Evolutionary conservation across 257 asterid species (phyloP).

Genomic region (Verbascum thapsus): DNA sequence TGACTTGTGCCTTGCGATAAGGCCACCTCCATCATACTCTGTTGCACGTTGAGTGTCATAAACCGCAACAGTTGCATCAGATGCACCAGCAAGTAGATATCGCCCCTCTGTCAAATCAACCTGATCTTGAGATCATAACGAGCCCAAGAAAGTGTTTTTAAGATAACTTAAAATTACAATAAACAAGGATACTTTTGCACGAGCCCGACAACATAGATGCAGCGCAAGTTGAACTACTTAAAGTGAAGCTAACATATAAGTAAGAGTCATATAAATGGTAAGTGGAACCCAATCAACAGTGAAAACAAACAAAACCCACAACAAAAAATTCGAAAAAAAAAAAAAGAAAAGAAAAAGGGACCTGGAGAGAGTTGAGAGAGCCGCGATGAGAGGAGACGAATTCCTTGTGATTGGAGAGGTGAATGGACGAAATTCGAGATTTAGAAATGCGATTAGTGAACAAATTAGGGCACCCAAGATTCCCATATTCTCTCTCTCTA

Average conservation of each 20-base stretch:
- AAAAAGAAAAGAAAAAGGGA: slow-evolving; percentile 17
- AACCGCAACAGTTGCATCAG: slow-evolving; percentile 90
- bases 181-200: slow-evolving; percentile 20
- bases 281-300: not conserved
- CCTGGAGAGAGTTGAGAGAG: slow-evolving; percentile 93
- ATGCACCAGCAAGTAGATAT: slow-evolving; percentile 80
- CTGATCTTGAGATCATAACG: slow-evolving; percentile 72
- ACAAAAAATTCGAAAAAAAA: not conserved
- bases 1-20: slow-evolving; percentile 74
- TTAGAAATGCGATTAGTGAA: slow-evolving; percentile 63
- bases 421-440: slow-evolving; percentile 71
- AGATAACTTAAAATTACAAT: slow-evolving; percentile 28
- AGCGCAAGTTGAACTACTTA: slow-evolving; percentile 13
- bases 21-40: slow-evolving; percentile 56
- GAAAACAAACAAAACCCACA: not conserved
- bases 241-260: slow-evolving; percentile 15
- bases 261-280: slow-evolving; percentile 4
- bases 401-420: slow-evolving; percentile 91
- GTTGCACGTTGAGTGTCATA: slow-evolving; percentile 85
- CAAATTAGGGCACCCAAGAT: slow-evolving; percentile 78
- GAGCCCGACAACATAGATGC: slow-evolving; percentile 2
- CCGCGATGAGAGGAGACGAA: slow-evolving; percentile 87
- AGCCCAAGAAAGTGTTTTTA: slow-evolving; percentile 42
- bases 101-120: slow-evolving; percentile 99
- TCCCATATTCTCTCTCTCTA: slow-evolving; percentile 89